phyloP scores from a whole-genome alignment of 2,329 filamentous ascomycete genomes.

The Fusarium secorum region DNA sequence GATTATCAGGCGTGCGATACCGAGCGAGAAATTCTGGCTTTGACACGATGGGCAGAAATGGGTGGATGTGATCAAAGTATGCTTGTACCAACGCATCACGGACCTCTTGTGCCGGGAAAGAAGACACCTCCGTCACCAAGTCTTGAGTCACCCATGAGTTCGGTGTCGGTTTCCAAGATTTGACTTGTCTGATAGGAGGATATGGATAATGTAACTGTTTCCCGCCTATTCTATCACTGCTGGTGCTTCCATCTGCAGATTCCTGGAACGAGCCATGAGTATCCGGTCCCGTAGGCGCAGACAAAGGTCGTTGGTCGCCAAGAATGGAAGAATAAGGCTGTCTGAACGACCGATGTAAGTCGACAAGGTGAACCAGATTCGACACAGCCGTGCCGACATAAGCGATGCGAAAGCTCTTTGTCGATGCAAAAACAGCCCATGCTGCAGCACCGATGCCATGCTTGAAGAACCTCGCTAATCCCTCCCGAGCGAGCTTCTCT shows the following conservation, averaged over 20 bases:
- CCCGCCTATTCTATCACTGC: conserved; percentile 12
- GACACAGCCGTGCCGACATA: conserved; percentile 41
- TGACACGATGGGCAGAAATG: conserved; percentile 36
- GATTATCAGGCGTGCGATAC: conserved; percentile 33
- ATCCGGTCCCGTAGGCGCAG: conserved; percentile 19
- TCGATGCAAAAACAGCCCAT: conserved; percentile 38
- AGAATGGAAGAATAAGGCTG: conserved; percentile 31
- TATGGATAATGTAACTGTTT: conserved; percentile 37
- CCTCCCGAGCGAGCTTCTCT: conserved; percentile 37
- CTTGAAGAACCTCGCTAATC: conserved; percentile 37
- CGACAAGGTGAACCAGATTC: conserved; percentile 36
- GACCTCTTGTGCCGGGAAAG: conserved; percentile 38
- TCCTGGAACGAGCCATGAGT: conserved; percentile 24
- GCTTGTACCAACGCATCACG: conserved; percentile 35
- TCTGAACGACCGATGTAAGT: conserved; percentile 37
- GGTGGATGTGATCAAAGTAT: conserved; percentile 40
- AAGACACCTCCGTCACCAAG: conserved; percentile 33
- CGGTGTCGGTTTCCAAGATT: conserved; percentile 34
- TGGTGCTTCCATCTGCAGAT: conserved; percentile 21
- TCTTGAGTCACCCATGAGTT: conserved; percentile 38
- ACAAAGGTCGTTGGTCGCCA: conserved; percentile 6
- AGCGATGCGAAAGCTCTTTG: conserved; percentile 40
- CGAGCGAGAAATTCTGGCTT: conserved; percentile 38
- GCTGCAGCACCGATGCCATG: conserved; percentile 38
- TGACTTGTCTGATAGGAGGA: conserved; percentile 36